A percentile compares a stretch with the other conserved stretches of the same genome.
Evolutionary conservation across 768 basidiomycete genomes (phyloP).

Genomic region (Calocera cornea): DNA sequence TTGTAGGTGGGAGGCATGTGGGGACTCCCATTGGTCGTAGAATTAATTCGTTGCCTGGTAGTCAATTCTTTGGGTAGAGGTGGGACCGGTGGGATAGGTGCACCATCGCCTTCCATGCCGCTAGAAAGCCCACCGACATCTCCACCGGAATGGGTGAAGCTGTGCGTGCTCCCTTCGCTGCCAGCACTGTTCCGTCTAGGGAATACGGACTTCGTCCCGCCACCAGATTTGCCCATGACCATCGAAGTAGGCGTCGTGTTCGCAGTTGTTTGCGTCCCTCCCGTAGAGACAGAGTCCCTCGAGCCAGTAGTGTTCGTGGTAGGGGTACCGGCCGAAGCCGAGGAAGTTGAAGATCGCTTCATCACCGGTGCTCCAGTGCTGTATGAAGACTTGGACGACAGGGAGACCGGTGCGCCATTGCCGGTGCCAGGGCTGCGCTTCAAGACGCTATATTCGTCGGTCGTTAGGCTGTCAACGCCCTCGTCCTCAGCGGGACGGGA

Average conservation of each 20-base stretch:
- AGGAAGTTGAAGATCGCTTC: constrained; percentile 81
- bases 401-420: not conserved
- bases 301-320: constrained; percentile 47
- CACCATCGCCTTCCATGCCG: constrained; percentile 28
- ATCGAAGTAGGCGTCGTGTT: not conserved
- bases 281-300: constrained; percentile 69
- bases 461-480: not conserved
- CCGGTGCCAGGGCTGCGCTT: constrained; percentile 8
- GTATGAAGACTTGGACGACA: not conserved
- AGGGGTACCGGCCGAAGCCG: constrained; percentile 70
- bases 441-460: not conserved
- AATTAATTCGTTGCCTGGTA: constrained; percentile 19
- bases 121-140: constrained; percentile 28
- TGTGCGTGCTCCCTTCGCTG: constrained; percentile 38
- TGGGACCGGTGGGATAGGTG: constrained; percentile 78
- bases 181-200: constrained; percentile 68
- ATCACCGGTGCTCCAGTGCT: constrained; percentile 18
- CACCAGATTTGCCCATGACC: not conserved
- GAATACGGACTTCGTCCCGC: not conserved
- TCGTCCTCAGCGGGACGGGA: not conserved
- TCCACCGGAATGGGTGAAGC: constrained; percentile 40
- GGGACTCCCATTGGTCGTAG: constrained; percentile 60
- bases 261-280: not conserved
- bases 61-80: constrained; percentile 77
- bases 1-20: constrained; percentile 41